phyloP scores from a whole-genome alignment of 2,329 filamentous ascomycete genomes.

The Fusarium sp. region DNA sequence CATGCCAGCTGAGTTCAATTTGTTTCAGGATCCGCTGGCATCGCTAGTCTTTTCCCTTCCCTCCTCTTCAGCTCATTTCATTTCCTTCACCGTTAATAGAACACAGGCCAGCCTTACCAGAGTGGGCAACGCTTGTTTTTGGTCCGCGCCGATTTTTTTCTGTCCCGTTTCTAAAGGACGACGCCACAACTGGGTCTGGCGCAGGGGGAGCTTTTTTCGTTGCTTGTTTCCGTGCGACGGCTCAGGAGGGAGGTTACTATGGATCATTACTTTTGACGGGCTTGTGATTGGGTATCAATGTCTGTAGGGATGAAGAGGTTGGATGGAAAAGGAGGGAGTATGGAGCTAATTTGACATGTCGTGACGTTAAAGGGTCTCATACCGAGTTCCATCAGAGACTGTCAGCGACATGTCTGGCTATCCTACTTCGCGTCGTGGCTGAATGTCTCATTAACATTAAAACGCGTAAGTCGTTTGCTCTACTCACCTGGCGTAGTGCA shows the following conservation, averaged over 20 bases:
- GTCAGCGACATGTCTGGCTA: not conserved
- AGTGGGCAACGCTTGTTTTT: not conserved
- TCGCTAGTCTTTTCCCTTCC: not conserved
- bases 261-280: not conserved
- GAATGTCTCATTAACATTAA: not conserved
- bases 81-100: not conserved
- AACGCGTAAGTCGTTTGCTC: not conserved
- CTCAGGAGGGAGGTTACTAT: not conserved
- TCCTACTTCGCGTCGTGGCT: not conserved
- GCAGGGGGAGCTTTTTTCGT: not conserved
- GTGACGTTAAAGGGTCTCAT: not conserved
- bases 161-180: not conserved
- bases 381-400: not conserved
- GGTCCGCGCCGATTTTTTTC: not conserved
- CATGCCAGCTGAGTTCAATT: not conserved
- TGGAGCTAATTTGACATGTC: not conserved
- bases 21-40: not conserved
- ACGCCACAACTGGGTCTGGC: constrained; percentile 11
- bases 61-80: not conserved
- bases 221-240: constrained; percentile 1
- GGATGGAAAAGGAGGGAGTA: not conserved
- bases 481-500: not conserved
- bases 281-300: not conserved
- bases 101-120: not conserved
- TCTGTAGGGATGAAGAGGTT: not conserved